Evolutionary conservation across 768 basidiomycete genomes (phyloP), one percentile per base, ranked within the genome.

Genomic region (Boletus tomentosulus): DNA sequence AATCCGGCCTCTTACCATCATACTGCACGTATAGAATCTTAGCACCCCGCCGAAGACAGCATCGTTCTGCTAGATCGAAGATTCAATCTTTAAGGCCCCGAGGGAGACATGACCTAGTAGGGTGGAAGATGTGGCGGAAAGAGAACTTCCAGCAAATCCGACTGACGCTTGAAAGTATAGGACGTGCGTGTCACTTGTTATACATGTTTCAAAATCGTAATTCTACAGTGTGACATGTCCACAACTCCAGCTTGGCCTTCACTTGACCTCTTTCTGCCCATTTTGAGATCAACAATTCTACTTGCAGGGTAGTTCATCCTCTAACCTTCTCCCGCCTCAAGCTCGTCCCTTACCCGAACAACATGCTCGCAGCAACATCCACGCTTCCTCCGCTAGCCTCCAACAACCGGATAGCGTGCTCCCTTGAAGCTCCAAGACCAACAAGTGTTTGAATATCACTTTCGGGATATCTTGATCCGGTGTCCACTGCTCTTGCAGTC

Each of bases 381-480:
- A 92, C 74, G 66, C 95, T 92, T 2, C 96, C 96, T 3, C 83
- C 85, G 0, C 92, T 80, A 4, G 90, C 88, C 13, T 87, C 81
- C 55, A 98, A 73, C 43, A 84, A 77, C 43, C 79, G 79, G 16
- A 94, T 82, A 2, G 96, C 96, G 25, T 84, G 72, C 51, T 93
- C 87, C 58, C 90, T 76, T 30, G 82, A 73, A 10, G 79, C 89
- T 3, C 96, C 96, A 1, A 98, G 76, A 45, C 79, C 81, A 74
- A 93, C 81, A 19, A 98, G 73, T 2, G 81, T 76, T 38, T 72
- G 65, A 44, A 98, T 83, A 24, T 74, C 71, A 12, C 69, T 68
- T 62, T 96, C 96, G 2, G 89, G 57, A 27, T 71, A 61, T 55
- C 35, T 83, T 81, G 0, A 80, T 77, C 27, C 79, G 66, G 6